These are phyloP conservation scores for Nicotiana noctiflora DNA, from an alignment of 257 asterid species.

Conservation along the genomic window DNA sequence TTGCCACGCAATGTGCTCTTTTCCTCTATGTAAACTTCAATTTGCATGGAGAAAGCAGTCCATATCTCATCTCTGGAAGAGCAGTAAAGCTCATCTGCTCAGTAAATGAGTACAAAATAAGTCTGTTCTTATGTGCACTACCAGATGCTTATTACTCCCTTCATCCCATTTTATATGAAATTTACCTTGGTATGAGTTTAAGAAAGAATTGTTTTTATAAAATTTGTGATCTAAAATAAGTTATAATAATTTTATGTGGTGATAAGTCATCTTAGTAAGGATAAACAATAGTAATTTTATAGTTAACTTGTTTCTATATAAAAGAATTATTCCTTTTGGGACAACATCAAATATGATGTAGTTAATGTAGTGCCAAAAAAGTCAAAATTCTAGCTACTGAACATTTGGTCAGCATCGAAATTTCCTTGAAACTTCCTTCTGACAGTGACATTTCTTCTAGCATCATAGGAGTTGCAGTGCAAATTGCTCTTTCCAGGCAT, in stretches of 20 bases:
- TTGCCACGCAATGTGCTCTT: neutral
- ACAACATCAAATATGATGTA: neutral
- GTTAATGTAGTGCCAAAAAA: neutral
- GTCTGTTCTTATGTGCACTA: neutral
- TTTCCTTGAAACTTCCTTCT: slow-evolving; percentile 34
- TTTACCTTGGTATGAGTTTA: no score
- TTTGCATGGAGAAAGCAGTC: neutral
- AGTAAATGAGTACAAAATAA: neutral
- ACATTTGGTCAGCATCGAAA: slow-evolving; percentile 14
- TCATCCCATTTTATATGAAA: no score
- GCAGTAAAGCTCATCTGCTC: neutral
- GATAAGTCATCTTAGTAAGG: no score
- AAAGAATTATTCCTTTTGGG: no score
- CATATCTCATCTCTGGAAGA: neutral
- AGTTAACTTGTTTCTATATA: no score
- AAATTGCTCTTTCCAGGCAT: neutral
- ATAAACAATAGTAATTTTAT: no score
- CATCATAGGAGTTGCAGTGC: neutral
- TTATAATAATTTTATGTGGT: no score
- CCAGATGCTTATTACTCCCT: no score
- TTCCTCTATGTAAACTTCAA: neutral
- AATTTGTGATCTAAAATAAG: no score
- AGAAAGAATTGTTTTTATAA: no score
- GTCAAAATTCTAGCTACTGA: neutral
- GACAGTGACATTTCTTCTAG: slow-evolving; percentile 9